These are phyloP conservation scores for Sporisorium exsertum DNA, from an alignment of 1,284 basidiomycete species.

Conservation along the genomic window DNA sequence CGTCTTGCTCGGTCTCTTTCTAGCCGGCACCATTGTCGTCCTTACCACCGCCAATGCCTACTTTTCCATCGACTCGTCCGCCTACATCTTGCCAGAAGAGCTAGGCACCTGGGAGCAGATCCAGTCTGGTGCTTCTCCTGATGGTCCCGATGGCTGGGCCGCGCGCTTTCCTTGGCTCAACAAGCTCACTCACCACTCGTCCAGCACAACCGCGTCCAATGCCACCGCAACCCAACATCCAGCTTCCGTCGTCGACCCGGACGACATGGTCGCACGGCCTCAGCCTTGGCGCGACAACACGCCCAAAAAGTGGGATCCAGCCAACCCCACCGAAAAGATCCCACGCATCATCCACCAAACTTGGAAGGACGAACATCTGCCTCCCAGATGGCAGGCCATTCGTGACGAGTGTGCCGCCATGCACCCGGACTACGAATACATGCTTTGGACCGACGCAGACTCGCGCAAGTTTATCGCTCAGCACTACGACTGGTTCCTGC, in stretches of 20 bases:
- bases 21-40: conserved; percentile 89
- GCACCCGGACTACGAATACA: conserved; percentile 90
- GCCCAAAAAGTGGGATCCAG: conserved; percentile 37
- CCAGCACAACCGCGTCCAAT: conserved; percentile 6
- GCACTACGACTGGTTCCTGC: conserved; percentile 90
- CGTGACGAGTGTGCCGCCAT: conserved; percentile 69
- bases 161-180: conserved; percentile 52
- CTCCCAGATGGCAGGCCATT: conserved; percentile 80
- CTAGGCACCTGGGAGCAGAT: conserved; percentile 66
- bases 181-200: conserved; percentile 29
- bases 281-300: conserved; percentile 51
- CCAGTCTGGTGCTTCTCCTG: conserved; percentile 44
- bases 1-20: conserved; percentile 82
- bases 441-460: conserved; percentile 93
- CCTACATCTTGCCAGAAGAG: conserved; percentile 62
- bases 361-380: conserved; percentile 92
- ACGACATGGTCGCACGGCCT: conserved; percentile 22
- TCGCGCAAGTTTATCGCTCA: conserved; percentile 89
- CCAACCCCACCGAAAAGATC: conserved; percentile 71
- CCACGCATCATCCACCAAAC: conserved; percentile 97
- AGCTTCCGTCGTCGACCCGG: conserved; percentile 10
- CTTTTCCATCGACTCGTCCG: conserved; percentile 77
- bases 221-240: conserved; percentile 10
- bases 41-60: conserved; percentile 90
- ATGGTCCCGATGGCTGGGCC: conserved; percentile 51